A percentile compares a stretch with the other conserved stretches of the same genome.
These are phyloP conservation scores for Scedosporium minutisporum DNA, from an alignment of 2,329 filamentous ascomycete species.

Conservation along the genomic window DNA sequence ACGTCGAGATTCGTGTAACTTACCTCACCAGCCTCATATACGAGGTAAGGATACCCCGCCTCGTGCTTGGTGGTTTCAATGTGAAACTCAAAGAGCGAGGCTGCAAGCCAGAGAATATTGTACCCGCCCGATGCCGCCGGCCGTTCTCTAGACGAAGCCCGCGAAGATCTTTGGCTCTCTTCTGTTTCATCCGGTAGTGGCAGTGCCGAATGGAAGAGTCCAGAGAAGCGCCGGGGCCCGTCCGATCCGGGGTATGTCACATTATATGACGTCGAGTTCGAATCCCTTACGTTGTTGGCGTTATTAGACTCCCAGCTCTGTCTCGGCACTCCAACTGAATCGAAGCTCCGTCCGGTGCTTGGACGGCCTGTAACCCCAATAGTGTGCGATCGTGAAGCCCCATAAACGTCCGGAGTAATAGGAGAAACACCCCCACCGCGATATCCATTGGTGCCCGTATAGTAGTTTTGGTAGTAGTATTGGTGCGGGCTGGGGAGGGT, in stretches of 20 bases:
- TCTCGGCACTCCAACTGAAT: slow-evolving; percentile 40
- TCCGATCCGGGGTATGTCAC: slow-evolving; percentile 33
- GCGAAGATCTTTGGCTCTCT: slow-evolving; percentile 42
- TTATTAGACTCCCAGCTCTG: slow-evolving; percentile 42
- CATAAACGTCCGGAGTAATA: slow-evolving; percentile 42
- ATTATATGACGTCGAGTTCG: slow-evolving; percentile 40
- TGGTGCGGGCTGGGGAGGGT: slow-evolving; percentile 41
- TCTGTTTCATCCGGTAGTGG: slow-evolving; percentile 62
- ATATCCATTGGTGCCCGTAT: slow-evolving; percentile 23
- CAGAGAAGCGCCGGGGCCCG: slow-evolving; percentile 53
- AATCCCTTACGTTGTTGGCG: slow-evolving; percentile 39
- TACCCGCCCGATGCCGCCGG: slow-evolving; percentile 45
- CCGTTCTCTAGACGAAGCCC: slow-evolving; percentile 51
- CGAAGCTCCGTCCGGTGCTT: slow-evolving; percentile 50
- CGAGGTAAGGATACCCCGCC: slow-evolving; percentile 90
- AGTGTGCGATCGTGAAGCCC: slow-evolving; percentile 37
- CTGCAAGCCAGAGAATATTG: slow-evolving; percentile 80
- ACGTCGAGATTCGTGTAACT: slow-evolving; percentile 14
- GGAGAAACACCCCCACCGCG: slow-evolving; percentile 30
- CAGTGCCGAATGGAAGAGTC: slow-evolving; percentile 78
- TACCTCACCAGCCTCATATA: slow-evolving; percentile 87
- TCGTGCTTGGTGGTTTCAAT: slow-evolving; percentile 87
- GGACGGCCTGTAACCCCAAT: slow-evolving; percentile 37
- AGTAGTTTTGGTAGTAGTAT: slow-evolving; percentile 48
- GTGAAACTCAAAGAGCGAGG: slow-evolving; percentile 93